A percentile compares a stretch with the other conserved stretches of the same genome.
Conservation (phyloP, 2,329 filamentous ascomycete genomes). For the Sclerotinia minor region DNA sequence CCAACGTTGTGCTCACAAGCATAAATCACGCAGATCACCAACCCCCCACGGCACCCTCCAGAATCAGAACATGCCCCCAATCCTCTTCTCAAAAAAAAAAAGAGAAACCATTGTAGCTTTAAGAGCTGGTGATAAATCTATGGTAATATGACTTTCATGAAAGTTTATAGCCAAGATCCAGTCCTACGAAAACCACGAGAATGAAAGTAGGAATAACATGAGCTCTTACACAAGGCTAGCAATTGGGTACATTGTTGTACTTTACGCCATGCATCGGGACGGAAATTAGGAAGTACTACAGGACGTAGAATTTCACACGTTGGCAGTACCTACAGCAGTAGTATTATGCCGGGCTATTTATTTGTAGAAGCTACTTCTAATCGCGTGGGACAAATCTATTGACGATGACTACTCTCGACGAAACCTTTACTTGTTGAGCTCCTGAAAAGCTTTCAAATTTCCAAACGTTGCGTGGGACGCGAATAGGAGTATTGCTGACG, state of each 20-base stretch:
- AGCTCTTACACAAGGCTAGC: conserved; percentile 5
- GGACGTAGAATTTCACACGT: conserved; percentile 13
- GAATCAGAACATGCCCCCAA: not conserved
- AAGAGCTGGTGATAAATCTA: not conserved
- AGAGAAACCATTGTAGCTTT: not conserved
- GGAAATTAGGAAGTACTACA: conserved; percentile 17
- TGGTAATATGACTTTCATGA: conserved; percentile 4
- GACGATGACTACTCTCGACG: not conserved
- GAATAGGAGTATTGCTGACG: too few relatives aligned
- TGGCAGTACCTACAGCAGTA: not conserved
- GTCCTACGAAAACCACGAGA: conserved; percentile 10
- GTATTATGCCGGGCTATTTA: not conserved
- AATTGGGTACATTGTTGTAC: not conserved
- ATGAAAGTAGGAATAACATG: not conserved
- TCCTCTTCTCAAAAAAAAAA: too few relatives aligned
- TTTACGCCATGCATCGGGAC: not conserved
- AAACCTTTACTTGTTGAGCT: not conserved
- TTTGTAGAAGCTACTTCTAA: not conserved
- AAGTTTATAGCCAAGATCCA: conserved; percentile 9
- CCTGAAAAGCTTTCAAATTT: not conserved
- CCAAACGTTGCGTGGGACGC: not conserved
- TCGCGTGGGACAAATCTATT: not conserved
- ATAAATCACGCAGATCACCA: conserved; percentile 2
- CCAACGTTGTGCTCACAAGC: conserved; percentile 4
- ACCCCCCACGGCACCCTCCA: not conserved